These are phyloP conservation scores for Fusarium luffae DNA, from an alignment of 2,329 filamentous ascomycete species.

Conservation along the genomic window DNA sequence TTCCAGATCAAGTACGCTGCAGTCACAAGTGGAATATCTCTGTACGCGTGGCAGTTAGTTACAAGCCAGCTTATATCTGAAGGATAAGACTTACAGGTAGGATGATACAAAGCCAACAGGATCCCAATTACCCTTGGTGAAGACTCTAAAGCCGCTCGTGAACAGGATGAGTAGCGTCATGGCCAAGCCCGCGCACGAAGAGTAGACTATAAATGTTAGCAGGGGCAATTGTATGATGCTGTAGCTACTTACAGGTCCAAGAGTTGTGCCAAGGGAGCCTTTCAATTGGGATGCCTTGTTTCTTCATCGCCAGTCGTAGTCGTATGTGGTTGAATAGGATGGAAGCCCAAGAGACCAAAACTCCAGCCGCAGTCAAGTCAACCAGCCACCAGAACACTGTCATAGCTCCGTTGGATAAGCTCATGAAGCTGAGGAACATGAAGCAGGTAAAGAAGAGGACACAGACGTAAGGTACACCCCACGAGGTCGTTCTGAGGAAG, in stretches of 20 bases:
- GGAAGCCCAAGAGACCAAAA: constrained; percentile 71
- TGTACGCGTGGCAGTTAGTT: constrained; percentile 44
- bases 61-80: rapidly evolving
- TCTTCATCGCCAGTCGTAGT: constrained; percentile 63
- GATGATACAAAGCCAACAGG: constrained; percentile 68
- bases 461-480: constrained; percentile 71
- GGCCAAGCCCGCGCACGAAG: constrained; percentile 68
- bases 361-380: constrained; percentile 69
- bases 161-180: constrained; percentile 74
- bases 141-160: constrained; percentile 75
- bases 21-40: constrained; percentile 69
- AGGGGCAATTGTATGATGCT: rapidly evolving
- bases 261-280: constrained; percentile 71
- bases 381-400: constrained; percentile 75
- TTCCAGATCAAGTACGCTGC: constrained; percentile 72
- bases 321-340: constrained; percentile 71
- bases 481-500: constrained; percentile 68
- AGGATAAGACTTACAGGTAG: constrained; percentile 64
- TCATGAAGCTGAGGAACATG: constrained; percentile 69
- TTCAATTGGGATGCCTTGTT: constrained; percentile 62
- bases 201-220: constrained; percentile 59
- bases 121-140: constrained; percentile 69
- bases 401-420: constrained; percentile 65
- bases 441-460: constrained; percentile 65
- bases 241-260: constrained; percentile 65